Conservation (phyloP, 164 flowering plant genomes). For the Stephania yunnanensis region DNA sequence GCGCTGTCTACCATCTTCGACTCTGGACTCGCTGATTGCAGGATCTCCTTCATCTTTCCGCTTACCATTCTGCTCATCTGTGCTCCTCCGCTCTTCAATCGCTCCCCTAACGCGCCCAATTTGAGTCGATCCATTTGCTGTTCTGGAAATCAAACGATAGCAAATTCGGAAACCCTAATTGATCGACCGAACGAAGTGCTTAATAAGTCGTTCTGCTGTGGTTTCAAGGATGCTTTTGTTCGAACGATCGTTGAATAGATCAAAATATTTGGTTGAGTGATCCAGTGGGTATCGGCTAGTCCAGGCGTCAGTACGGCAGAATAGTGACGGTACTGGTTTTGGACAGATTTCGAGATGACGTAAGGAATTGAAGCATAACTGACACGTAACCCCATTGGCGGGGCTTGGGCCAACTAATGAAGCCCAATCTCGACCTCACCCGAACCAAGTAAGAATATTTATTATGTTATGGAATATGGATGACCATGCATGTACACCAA, state of each 20-base stretch:
- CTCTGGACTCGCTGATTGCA: constrained; percentile 62
- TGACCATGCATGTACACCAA: no score
- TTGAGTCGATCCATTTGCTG: constrained; percentile 50
- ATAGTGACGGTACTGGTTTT: no score
- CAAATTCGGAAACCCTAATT: neutral
- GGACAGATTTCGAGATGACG: no score
- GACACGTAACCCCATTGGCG: no score
- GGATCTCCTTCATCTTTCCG: constrained; percentile 62
- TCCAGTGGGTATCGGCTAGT: neutral
- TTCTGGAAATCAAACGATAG: neutral
- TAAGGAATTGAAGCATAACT: no score
- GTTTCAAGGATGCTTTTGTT: neutral
- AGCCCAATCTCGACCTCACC: no score
- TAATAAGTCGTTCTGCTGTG: neutral
- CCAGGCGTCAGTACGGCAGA: no score
- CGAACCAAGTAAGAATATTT: no score
- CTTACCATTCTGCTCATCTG: constrained; percentile 60
- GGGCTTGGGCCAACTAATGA: no score
- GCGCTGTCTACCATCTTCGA: constrained; percentile 81
- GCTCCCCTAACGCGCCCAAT: constrained; percentile 53
- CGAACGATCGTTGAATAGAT: no score
- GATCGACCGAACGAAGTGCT: neutral
- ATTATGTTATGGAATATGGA: no score
- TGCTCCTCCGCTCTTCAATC: constrained; percentile 54
- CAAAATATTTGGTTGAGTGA: neutral